Evolutionary conservation across 2,329 filamentous ascomycete genomes (phyloP), one percentile per base, ranked within the genome.

Genomic region (Stemphylium vesicarium): DNA sequence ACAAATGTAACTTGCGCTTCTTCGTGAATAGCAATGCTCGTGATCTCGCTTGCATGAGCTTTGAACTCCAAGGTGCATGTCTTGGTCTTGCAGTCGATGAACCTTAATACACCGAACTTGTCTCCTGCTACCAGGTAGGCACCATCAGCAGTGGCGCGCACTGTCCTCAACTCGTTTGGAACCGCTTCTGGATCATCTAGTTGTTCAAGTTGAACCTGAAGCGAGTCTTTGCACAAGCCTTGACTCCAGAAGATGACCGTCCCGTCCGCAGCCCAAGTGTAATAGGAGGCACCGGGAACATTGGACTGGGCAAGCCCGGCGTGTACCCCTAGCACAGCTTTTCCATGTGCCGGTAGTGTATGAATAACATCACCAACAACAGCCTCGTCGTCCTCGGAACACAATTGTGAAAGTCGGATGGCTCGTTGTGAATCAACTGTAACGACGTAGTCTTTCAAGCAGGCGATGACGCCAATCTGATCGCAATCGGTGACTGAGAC

Each of bases 191-290:
- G 58, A 35, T 68, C 74, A 1, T 77, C 68, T 18, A 78, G 65
- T 56, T 89, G 85, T 55, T 96, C 92, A 4, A 97, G 78, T 4
- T 87, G 82, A 11, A 96, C 82, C 36, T 84, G 79, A 32, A 92
- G 79, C 1, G 85, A 85, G 13, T 82, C 81, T 63, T 85, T 87
- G 58, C 88, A 85, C 47, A 81, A 83, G 18, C 94, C 95, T 43
- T 91, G 83, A 64, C 87, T 85, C 95, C 95, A 99, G 64, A 96
- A 89, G 20, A 91, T 85, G 45, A 98, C 84, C 13, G 84, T 86
- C 4, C 95, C 95, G 46, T 88, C 87, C 18, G 84, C 85, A 2
- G 94, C 93, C 91, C 93, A 99, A 0, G 93, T 97, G 61, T 93
- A 88, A 69, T 98, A 97, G 8, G 88, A 84, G 0, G 91, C 88